Evolutionary conservation across 495 filamentous ascomycete species (phyloP), one percentile per base, ranked within the genome.

Genomic region (Aspergillus funiculosus): DNA sequence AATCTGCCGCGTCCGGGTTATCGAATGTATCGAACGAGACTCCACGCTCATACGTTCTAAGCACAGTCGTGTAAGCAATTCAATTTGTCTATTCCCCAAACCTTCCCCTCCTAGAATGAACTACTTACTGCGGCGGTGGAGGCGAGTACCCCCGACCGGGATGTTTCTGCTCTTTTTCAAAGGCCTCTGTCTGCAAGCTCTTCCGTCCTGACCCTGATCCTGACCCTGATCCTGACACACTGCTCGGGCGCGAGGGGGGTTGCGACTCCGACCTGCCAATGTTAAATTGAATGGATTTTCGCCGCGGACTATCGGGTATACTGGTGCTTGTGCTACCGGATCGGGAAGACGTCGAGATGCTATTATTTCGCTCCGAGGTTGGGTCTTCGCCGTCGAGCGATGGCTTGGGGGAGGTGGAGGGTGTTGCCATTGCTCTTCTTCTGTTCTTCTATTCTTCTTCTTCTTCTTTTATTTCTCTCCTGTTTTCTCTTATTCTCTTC

Each of bases 11-110:
- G 59, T 92, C 86, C 48, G 82, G 84, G 52, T 88, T 89, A 47
- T 89, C 84, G 51, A 96, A 89, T 11, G 90, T 96, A 68, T 98
- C 87, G 61, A 98, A 98, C 14, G 86, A 90, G 44, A 98, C 91
- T 57, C 74, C 71, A 19, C 69, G 60, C 31, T 73, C 66, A 46
- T 73, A 78, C 9, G 66, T 74, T 22, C 74, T 75, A 32, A 5
- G 25, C 3, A 24, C 20, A 15, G 14, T 10, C 6, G 5, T 21
- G 24, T 55, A 19, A 53, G 25, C 34, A 32, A 5, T 6, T 19
- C 2, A 27, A 14, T n/a, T 11, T 36, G 7, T 9, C 1, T 9
- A 29, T 11, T 24, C 6, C 18, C 2, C 20, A 8, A 31, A 14
- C 14, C 28, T 1, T 43, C 30, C 3, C n/a, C n/a, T n/a, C n/a